Evolutionary conservation across 352 stramenopile species (phyloP).

Genomic region (Pelagophyceae sp.): DNA sequence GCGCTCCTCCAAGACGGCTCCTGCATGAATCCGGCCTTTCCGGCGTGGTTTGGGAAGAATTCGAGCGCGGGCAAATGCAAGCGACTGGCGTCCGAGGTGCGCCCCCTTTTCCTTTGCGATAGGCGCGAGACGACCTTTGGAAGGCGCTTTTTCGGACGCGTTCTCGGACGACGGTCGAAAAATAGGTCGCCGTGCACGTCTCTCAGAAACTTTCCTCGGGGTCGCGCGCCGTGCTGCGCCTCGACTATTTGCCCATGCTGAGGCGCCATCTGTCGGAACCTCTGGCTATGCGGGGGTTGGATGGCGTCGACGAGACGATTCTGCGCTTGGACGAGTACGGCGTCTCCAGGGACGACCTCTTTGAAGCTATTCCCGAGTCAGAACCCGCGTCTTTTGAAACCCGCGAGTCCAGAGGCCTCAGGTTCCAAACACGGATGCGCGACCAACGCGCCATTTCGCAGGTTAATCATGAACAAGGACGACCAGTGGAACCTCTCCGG

Average conservation of each 20-base stretch:
- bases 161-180: too few species aligned
- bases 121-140: too few species aligned
- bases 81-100: slow-evolving; percentile 81
- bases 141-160: too few species aligned
- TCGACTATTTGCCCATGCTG: slow-evolving; percentile 58
- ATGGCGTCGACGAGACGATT: slow-evolving; percentile 71
- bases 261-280: slow-evolving; percentile 33
- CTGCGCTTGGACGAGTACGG: slow-evolving; percentile 90
- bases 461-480: too few species aligned
- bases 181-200: slow-evolving; percentile 90
- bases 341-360: slow-evolving; percentile 89
- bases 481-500: slow-evolving; percentile 61
- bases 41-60: slow-evolving; percentile 92
- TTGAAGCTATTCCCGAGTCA: too few species aligned
- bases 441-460: too few species aligned
- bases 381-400: too few species aligned
- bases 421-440: too few species aligned
- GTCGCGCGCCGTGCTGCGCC: slow-evolving; percentile 42
- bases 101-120: too few species aligned
- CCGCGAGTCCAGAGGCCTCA: too few species aligned
- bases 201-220: slow-evolving; percentile 47
- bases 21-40: slow-evolving; percentile 59
- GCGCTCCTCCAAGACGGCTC: slow-evolving; percentile 60
- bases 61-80: slow-evolving; percentile 86
- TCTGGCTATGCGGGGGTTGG: slow-evolving; percentile 35